Evolutionary conservation across 2,329 filamentous ascomycete genomes (phyloP).

Genomic region (Stagonosporopsis cucurbitacearum): DNA sequence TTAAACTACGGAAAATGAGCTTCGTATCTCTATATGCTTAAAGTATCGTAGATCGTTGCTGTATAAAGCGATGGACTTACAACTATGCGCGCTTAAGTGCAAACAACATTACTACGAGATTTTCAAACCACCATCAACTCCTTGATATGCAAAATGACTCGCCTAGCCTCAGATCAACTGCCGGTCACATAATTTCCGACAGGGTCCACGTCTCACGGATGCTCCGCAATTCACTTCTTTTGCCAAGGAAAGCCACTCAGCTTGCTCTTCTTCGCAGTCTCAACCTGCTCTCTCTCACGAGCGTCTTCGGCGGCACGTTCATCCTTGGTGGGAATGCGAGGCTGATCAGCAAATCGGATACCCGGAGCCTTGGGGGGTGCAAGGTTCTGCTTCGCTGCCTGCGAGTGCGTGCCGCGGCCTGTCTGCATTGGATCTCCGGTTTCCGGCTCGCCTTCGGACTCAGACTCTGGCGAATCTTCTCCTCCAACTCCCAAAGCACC

Average conservation of each 20-base stretch:
- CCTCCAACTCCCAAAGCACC: slow-evolving; percentile 70
- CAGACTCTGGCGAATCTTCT: slow-evolving; percentile 36
- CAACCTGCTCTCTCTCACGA: slow-evolving; percentile 29
- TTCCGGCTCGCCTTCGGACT: slow-evolving; percentile 43
- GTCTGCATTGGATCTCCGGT: slow-evolving; percentile 45
- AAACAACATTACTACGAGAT: slow-evolving; percentile 1
- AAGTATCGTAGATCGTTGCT: background rate
- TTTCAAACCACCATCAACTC: slow-evolving; percentile 7
- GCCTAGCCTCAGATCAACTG: background rate
- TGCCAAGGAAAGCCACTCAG: slow-evolving; percentile 29
- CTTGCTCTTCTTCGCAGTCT: slow-evolving; percentile 27
- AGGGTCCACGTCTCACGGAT: background rate
- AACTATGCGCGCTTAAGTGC: slow-evolving; percentile 24
- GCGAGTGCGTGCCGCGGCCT: slow-evolving; percentile 40
- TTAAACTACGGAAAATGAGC: background rate
- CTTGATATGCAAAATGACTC: background rate
- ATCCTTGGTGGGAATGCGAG: slow-evolving; percentile 44
- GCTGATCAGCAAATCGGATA: slow-evolving; percentile 67
- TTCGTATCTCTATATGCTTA: background rate
- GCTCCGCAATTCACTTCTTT: slow-evolving; percentile 5
- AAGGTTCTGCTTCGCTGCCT: slow-evolving; percentile 18
- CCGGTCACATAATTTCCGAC: background rate
- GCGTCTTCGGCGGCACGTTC: slow-evolving; percentile 37
- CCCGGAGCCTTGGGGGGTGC: slow-evolving; percentile 53
- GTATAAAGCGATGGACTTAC: slow-evolving; percentile 2